Base-by-base conservation (phyloP, 164 flowering plant genomes). In the Cinnamomum chago region DNA sequence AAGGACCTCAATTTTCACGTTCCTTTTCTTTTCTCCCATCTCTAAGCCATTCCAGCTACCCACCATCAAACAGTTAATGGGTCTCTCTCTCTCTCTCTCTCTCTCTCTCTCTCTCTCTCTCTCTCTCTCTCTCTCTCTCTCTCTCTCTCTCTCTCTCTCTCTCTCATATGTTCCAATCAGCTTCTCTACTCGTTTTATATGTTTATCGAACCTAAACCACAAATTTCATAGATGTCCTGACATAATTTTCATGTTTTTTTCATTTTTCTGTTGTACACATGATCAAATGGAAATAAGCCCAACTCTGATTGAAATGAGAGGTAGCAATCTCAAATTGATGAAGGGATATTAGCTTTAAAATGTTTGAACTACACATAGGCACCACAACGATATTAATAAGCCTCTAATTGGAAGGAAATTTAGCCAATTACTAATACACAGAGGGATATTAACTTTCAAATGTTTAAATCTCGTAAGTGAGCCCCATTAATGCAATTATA, bases 21-120 rank as follows among this genome's bases (percentile, higher is more conserved):
- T 27, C 66, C 15, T 7, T n/a, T 72, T 78, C 76, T 73, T 75
- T 72, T 78, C 73, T 65, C 73, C 68, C 35, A 13, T 71, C 25
- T 65, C 68, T 68, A 62, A 79, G 71, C 75, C 47, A 76, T 62
- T 73, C 52, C 72, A 65, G 58, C 75, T 18, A 69, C 67, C 80
- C 70, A 67, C 76, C 76, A 76, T 65, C 76, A 74, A 33, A 78
- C 72, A 64, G 73, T 65, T 71, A 75, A 78, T 69, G 74, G 75
- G 40, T 62, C 76, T 73, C 58, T 52, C 20, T 50, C 71, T 15
- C 35, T 64, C 18, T 55, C 20, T 55, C 17, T 55, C n/a, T 67
- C 72, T 67, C 75, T 68, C 75, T 73, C 76, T 73, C 74, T n/a
- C n/a, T 70, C 71, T 64, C 20, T 55, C 20, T 17, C 17, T 17